phyloP scores from a whole-genome alignment of 176 grass and related monocot genomes.

The Cenchrus fungigraminus region DNA sequence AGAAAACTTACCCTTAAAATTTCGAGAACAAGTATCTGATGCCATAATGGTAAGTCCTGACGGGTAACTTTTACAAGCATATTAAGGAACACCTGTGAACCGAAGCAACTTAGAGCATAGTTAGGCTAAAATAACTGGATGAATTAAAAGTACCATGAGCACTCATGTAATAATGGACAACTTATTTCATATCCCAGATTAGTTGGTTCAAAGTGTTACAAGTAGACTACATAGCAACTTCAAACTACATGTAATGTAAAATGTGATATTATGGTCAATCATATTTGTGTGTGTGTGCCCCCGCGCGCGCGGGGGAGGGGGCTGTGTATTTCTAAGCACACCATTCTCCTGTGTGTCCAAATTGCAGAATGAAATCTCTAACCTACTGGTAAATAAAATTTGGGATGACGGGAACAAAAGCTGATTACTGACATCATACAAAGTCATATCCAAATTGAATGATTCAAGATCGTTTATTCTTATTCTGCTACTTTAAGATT shows the following conservation, averaged over 20 bases:
- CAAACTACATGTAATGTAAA: conserved; percentile 13
- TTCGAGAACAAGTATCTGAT: conserved; percentile 98
- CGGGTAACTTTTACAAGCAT: conserved; percentile 96
- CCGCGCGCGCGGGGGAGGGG: background rate
- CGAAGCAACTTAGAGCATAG: conserved; percentile 41
- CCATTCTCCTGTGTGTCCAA: background rate
- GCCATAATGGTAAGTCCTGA: conserved; percentile 97
- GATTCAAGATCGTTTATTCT: background rate
- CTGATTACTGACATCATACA: conserved; percentile 16
- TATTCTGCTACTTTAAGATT: conserved; percentile 15
- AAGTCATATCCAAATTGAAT: conserved; percentile 15
- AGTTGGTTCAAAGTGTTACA: background rate
- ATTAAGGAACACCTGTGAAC: conserved; percentile 91
- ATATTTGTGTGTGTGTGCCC: background rate
- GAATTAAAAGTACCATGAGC: conserved; percentile 19
- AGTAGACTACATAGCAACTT: conserved; percentile 21
- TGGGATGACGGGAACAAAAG: conserved; percentile 11
- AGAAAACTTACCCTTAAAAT: conserved; percentile 84
- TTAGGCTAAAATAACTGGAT: conserved; percentile 38
- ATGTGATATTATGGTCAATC: background rate
- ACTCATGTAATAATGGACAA: background rate
- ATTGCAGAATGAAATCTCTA: conserved; percentile 30
- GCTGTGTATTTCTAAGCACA: background rate
- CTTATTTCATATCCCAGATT: conserved; percentile 10
- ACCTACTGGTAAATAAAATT: conserved; percentile 23